A percentile compares a stretch with the other conserved stretches of the same genome.
Conservation (phyloP, 2,329 filamentous ascomycete species). For the Exutisphaerella laricina region DNA sequence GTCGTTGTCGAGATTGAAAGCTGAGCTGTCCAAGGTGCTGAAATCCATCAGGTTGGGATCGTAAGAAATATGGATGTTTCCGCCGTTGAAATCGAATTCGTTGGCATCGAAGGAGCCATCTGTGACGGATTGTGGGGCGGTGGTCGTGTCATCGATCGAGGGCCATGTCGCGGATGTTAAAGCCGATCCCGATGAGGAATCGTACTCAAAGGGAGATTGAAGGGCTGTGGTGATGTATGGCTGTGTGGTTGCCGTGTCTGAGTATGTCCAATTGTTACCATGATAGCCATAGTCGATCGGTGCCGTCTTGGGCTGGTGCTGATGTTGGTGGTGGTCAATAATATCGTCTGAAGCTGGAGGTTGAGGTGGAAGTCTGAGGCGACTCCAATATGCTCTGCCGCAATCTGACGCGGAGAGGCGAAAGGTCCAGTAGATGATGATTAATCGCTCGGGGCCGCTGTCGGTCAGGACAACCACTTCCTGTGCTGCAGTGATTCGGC, state of each 20-base stretch:
- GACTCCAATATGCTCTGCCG: conserved; percentile 28
- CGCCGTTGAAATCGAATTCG: conserved; percentile 38
- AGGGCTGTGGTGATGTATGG: conserved; percentile 10
- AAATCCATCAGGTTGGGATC: conserved; percentile 27
- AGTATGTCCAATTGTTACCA: conserved; percentile 15
- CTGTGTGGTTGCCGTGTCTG: conserved; percentile 7
- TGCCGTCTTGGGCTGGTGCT: conserved; percentile 12
- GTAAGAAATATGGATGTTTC: conserved; percentile 38
- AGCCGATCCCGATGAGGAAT: conserved; percentile 24
- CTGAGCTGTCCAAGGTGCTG: conserved; percentile 26
- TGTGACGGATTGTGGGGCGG: conserved; percentile 13
- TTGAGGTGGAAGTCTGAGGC: conserved; percentile 20
- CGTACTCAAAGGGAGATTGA: conserved; percentile 32
- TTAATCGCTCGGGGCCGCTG: conserved; percentile 25
- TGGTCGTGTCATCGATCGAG: conserved; percentile 16
- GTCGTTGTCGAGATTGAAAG: conserved; percentile 26
- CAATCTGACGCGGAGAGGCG: conserved; percentile 18
- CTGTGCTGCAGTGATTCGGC: conserved; percentile 38
- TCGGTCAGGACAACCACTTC: conserved; percentile 37
- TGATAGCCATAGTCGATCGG: conserved; percentile 24
- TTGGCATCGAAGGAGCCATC: conserved; percentile 27
- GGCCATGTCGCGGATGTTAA: conserved; percentile 28
- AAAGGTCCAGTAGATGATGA: conserved; percentile 30
- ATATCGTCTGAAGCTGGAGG: conserved; percentile 1
- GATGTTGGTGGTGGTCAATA: not conserved